These are phyloP conservation scores for Ceratobasidium sp. DNA, from an alignment of 1,284 basidiomycete genomes.

Conservation along the genomic window DNA sequence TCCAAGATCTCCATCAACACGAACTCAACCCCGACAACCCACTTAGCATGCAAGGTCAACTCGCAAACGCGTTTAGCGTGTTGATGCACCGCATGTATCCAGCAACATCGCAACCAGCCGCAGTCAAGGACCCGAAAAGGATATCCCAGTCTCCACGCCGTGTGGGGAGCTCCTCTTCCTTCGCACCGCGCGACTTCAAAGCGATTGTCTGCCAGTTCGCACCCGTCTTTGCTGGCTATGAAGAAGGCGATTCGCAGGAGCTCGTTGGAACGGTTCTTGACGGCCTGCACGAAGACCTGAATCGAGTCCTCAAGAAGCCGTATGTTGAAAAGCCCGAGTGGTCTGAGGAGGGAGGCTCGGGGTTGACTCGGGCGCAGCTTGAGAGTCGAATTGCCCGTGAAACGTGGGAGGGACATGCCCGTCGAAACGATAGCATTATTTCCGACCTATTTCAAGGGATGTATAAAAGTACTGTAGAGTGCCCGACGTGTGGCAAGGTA, in stretches of 20 bases:
- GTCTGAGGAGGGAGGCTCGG: conserved; percentile 77
- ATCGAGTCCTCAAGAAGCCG: conserved; percentile 70
- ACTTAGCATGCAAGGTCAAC: conserved; percentile 94
- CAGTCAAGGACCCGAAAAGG: not conserved
- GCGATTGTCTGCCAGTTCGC: conserved; percentile 71
- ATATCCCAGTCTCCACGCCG: not conserved
- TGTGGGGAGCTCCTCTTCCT: conserved; percentile 64
- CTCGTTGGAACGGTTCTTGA: conserved; percentile 71
- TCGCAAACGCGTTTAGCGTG: conserved; percentile 91
- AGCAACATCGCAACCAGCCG: conserved; percentile 52
- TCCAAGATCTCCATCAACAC: conserved; percentile 61
- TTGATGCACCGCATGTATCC: conserved; percentile 85
- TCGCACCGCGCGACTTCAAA: conserved; percentile 94
- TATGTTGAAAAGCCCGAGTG: conserved; percentile 99
- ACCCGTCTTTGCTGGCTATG: conserved; percentile 71
- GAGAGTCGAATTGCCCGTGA: conserved; percentile 87
- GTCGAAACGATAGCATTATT: conserved; percentile 97
- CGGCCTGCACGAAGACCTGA: conserved; percentile 72
- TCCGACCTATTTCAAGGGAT: conserved; percentile 99
- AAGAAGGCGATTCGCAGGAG: conserved; percentile 73
- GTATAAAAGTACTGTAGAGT: conserved; percentile 93
- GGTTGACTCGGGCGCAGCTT: conserved; percentile 64
- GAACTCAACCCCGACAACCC: conserved; percentile 97
- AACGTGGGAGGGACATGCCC: conserved; percentile 98
- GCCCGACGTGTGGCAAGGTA: conserved; percentile 96